phyloP scores from a whole-genome alignment of 768 basidiomycete genomes.

The Gelatoporia subvermispora region DNA sequence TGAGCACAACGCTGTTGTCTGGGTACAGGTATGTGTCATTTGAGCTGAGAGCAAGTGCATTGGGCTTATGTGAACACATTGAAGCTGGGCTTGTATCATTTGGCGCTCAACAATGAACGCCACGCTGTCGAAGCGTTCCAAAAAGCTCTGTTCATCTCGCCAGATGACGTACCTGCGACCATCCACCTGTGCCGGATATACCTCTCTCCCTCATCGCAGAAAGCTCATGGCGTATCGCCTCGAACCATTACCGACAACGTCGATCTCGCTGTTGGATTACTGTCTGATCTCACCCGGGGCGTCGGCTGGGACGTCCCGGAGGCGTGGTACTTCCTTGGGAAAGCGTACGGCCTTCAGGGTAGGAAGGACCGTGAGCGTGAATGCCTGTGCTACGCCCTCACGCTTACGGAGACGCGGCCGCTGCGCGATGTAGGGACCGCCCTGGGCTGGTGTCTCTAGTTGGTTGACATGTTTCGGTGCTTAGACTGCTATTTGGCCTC shows the following conservation, averaged over 20 bases:
- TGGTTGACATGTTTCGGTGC: background rate
- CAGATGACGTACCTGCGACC: constrained; percentile 71
- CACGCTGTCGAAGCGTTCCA: constrained; percentile 73
- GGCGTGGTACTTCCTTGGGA: constrained; percentile 91
- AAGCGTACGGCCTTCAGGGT: constrained; percentile 71
- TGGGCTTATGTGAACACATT: background rate
- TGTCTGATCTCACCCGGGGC: constrained; percentile 72
- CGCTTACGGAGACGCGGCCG: constrained; percentile 54
- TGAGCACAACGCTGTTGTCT: constrained; percentile 82
- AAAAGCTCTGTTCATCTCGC: constrained; percentile 85
- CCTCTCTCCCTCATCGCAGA: constrained; percentile 37
- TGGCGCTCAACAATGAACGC: constrained; percentile 48
- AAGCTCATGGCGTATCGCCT: background rate
- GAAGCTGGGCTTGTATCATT: constrained; percentile 75
- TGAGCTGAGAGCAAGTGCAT: background rate
- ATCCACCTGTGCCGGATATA: constrained; percentile 78
- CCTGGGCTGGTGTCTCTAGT: constrained; percentile 60
- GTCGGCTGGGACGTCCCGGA: constrained; percentile 89
- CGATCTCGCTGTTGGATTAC: constrained; percentile 79
- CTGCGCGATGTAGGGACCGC: constrained; percentile 61
- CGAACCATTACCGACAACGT: constrained; percentile 39
- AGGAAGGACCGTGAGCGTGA: constrained; percentile 69
- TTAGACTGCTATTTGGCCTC: too few species aligned
- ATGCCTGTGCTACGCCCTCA: constrained; percentile 66
- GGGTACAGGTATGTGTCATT: constrained; percentile 74